Base-by-base conservation (phyloP, 2,329 filamentous ascomycete genomes). In the Aureobasidium sp. region DNA sequence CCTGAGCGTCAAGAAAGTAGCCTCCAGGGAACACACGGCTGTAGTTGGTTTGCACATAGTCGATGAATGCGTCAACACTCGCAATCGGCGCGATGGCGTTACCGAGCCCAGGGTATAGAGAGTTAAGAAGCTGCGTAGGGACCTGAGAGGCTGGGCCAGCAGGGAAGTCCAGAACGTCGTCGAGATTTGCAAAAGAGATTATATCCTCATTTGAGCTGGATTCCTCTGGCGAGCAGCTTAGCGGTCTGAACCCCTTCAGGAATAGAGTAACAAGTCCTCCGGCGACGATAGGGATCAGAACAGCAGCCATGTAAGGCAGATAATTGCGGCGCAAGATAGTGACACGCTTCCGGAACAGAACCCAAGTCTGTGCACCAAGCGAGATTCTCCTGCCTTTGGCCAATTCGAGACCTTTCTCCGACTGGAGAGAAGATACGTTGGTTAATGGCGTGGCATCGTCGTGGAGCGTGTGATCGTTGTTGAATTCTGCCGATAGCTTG, bases 261-360 rank as follows among this genome's bases (percentile, higher is more conserved):
- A 93, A 92, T 2, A 95, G 79, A 3, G 87, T 89, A 0, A 91
- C 89, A 17, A 96, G 76, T 0, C 87, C 90, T 20, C 90, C 88
- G 0, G 90, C 89, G 62, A 91, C 79, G 59, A 97, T 83, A 0
- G 92, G 92, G 14, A 96, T 84, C 0, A 91, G 67, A 41, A 96
- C 80, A 0, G 90, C 91, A 2, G 86, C 85, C 8, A 87, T 70
- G 62, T 91, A 91, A 0, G 91, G 88, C 49, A 93, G 79, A 74
- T 86, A 89, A 70, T 93, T 96, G 39, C 87, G 82, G 68, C 87
- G 87, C 57, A 96, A 79, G 39, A 97, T 87, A 0, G 85, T 91
- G 63, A 85, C 77, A 34, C 92, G 83, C 73, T 97, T 97, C 60
- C 80, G 77, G 72, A 95, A 90, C 7, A 97, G 77, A 1, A 95